phyloP scores from a whole-genome alignment of 164 flowering plant species.

The Nelumbo lutea region DNA sequence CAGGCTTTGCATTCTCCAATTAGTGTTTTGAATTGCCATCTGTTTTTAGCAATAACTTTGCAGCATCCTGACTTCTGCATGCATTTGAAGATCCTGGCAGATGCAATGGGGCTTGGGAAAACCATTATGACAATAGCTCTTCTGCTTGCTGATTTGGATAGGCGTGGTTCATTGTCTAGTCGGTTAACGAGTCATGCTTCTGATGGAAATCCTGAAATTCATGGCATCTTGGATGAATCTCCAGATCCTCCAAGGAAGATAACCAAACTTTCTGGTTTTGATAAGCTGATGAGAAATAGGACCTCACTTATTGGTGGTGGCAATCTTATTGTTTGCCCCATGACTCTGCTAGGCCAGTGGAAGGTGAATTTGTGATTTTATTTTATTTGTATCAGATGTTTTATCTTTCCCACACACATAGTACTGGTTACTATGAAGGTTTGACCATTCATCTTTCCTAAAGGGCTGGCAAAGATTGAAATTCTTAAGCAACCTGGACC shows the following conservation, averaged over 20 bases:
- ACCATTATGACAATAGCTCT: conserved; percentile 94
- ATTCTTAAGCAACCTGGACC: too few species aligned
- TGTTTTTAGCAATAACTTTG: neutral
- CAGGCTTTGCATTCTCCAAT: conserved; percentile 1
- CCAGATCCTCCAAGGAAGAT: conserved; percentile 29
- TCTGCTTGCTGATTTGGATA: conserved; percentile 61
- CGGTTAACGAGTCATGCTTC: conserved; percentile 25
- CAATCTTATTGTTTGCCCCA: conserved; percentile 83
- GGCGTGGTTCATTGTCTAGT: conserved; percentile 36
- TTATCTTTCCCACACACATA: neutral
- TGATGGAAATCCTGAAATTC: conserved; percentile 30
- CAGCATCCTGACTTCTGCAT: conserved; percentile 20
- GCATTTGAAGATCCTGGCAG: conserved; percentile 86
- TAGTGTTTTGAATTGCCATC: neutral
- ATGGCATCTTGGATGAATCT: conserved; percentile 30
- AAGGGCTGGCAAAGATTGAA: too few species aligned
- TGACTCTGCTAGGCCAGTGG: conserved; percentile 98
- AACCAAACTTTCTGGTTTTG: conserved; percentile 48
- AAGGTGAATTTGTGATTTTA: conserved; percentile 47
- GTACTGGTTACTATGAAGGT: too few species aligned
- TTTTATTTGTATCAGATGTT: neutral
- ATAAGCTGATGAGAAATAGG: conserved; percentile 49
- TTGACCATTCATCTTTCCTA: too few species aligned
- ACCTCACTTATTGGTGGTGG: conserved; percentile 54
- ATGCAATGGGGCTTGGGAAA: conserved; percentile 99